Evolutionary conservation across 179 eudicot species (phyloP).

Genomic region (Spergularia azorica): DNA sequence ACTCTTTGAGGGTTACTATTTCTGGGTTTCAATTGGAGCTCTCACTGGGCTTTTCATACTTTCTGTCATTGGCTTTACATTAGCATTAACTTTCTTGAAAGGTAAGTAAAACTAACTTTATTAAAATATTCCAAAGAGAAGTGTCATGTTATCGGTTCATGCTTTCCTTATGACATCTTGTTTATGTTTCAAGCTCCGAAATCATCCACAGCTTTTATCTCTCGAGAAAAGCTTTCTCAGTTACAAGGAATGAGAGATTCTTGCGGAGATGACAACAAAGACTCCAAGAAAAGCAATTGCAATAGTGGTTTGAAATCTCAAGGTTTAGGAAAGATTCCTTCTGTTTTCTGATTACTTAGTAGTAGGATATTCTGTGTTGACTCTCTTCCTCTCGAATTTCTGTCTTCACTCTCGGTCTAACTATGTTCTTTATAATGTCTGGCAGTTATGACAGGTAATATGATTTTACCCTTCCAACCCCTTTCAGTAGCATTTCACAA

Average conservation of each 20-base stretch:
- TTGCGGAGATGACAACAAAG: constrained; percentile 5
- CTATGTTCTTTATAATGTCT: neutral
- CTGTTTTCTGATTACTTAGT: neutral
- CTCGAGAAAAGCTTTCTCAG: constrained; percentile 59
- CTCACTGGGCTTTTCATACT: constrained; percentile 57
- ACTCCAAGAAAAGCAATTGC: neutral
- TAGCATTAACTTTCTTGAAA: constrained; percentile 73
- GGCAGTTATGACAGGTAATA: constrained; percentile 46
- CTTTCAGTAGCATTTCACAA: constrained; percentile 59
- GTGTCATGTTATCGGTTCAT: neutral
- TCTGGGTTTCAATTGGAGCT: constrained; percentile 72
- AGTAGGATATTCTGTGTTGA: neutral
- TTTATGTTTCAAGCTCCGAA: constrained; percentile 60
- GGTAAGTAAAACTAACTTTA: constrained; percentile 41
- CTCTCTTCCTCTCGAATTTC: neutral
- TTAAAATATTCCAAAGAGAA: neutral
- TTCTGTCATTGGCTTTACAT: constrained; percentile 52
- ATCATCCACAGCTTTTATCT: constrained; percentile 61
- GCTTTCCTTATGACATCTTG: neutral
- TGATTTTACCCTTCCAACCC: constrained; percentile 75
- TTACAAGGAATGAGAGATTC: constrained; percentile 35
- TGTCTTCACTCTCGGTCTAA: neutral
- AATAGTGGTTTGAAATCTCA: constrained; percentile 22
- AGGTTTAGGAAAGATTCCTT: constrained; percentile 31
- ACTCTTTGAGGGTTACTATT: constrained; percentile 44